phyloP scores from a whole-genome alignment of 192 early-diverging fungal species.

The Entomortierella beljakovae region DNA sequence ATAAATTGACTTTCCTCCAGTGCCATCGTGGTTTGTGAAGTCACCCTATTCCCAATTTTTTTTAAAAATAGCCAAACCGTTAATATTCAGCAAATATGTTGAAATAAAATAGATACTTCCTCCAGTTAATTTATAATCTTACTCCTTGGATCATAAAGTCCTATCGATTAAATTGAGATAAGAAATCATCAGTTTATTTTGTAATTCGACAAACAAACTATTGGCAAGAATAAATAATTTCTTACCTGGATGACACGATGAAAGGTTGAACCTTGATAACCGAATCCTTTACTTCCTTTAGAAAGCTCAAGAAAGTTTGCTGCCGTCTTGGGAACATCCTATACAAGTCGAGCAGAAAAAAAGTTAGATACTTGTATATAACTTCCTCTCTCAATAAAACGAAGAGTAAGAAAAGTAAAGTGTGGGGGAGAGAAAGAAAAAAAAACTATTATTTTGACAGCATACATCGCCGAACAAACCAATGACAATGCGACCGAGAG shows the following conservation, averaged over 20 bases:
- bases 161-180: slow-evolving; percentile 16
- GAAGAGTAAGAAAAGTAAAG: too few species aligned
- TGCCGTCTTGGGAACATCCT: slow-evolving; percentile 75
- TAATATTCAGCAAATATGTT: too few species aligned
- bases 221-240: not conserved
- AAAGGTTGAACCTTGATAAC: slow-evolving; percentile 50
- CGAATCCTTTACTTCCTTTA: slow-evolving; percentile 72
- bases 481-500: slow-evolving; percentile 75
- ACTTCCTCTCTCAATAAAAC: too few species aligned
- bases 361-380: too few species aligned
- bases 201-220: not conserved
- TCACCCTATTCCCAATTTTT: too few species aligned
- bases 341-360: slow-evolving; percentile 7
- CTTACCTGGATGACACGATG: slow-evolving; percentile 79
- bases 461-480: slow-evolving; percentile 78
- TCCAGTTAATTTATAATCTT: not conserved
- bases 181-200: too few species aligned
- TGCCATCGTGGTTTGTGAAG: slow-evolving; percentile 77
- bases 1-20: slow-evolving; percentile 88
- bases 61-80: too few species aligned
- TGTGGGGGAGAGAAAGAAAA: slow-evolving; percentile 15
- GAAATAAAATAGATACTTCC: not conserved
- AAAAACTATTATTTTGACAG: slow-evolving; percentile 57
- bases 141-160: slow-evolving; percentile 64
- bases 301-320: slow-evolving; percentile 95